These are phyloP conservation scores for Calonectria hongkongensis DNA, from an alignment of 2,329 filamentous ascomycete genomes.

Conservation along the genomic window DNA sequence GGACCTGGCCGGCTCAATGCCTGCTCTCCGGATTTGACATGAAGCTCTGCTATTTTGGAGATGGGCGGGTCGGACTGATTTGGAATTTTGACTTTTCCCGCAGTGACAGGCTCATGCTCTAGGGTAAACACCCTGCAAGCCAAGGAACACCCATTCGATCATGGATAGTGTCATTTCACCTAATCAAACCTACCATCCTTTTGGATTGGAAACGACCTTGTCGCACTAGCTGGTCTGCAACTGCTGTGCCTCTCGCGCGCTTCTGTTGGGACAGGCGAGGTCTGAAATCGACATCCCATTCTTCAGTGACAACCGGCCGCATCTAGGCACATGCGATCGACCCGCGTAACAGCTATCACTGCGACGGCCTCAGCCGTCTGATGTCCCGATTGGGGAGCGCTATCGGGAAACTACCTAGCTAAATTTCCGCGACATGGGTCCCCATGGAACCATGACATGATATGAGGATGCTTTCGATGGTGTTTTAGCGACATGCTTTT, in stretches of 20 bases:
- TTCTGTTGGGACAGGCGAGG: conserved; percentile 17
- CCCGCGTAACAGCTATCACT: conserved; percentile 44
- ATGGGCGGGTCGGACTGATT: conserved; percentile 43
- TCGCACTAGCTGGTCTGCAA: background rate
- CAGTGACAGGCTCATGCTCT: conserved; percentile 45
- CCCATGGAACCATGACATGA: conserved; percentile 53
- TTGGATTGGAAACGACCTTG: conserved; percentile 19
- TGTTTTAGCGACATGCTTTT: conserved; percentile 37
- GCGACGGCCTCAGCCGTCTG: conserved; percentile 47
- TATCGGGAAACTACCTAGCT: conserved; percentile 44
- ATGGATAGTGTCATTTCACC: conserved; percentile 49
- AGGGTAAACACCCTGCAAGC: conserved; percentile 44
- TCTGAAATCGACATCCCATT: background rate
- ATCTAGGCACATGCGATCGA: conserved; percentile 31
- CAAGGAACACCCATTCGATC: conserved; percentile 45
- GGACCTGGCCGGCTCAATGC: conserved; percentile 33
- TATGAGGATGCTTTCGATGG: conserved; percentile 46
- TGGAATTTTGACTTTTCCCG: conserved; percentile 45
- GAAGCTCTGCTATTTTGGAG: conserved; percentile 49
- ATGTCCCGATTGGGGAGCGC: conserved; percentile 45
- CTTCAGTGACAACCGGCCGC: background rate
- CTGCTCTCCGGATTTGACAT: conserved; percentile 48
- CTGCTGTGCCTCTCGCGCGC: conserved; percentile 23
- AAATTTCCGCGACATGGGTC: conserved; percentile 50
- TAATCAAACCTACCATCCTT: conserved; percentile 46